These are phyloP conservation scores for Diplocarpon rosae DNA, from an alignment of 2,329 filamentous ascomycete genomes.

Conservation along the genomic window DNA sequence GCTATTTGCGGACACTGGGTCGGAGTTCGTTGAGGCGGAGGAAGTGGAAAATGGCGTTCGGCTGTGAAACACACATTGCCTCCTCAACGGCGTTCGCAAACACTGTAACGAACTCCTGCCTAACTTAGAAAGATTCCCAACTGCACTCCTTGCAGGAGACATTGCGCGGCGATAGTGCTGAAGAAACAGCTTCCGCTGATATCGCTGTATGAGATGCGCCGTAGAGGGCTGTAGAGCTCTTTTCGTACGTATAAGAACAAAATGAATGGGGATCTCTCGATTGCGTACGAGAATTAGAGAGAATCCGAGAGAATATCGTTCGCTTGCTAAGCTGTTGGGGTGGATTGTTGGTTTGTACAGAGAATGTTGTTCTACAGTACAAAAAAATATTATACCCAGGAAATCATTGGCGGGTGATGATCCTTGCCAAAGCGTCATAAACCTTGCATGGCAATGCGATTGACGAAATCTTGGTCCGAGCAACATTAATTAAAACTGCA, in stretches of 20 bases:
- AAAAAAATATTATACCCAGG: conserved; percentile 6
- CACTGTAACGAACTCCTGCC: conserved; percentile 9
- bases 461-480: conserved; percentile 10
- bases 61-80: conserved; percentile 2
- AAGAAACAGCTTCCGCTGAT: not conserved
- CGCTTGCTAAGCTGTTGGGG: not conserved
- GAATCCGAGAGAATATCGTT: too few species aligned
- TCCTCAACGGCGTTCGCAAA: conserved; percentile 7
- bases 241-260: not conserved
- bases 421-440: conserved; percentile 12
- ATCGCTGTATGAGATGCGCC: conserved; percentile 1
- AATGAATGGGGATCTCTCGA: not conserved
- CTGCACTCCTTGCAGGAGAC: conserved; percentile 10
- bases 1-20: not conserved
- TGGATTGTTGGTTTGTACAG: not conserved
- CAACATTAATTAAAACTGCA: conserved; percentile 3
- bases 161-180: not conserved
- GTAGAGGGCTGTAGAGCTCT: not conserved
- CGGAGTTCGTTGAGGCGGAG: not conserved
- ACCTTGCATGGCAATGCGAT: conserved; percentile 1
- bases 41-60: conserved; percentile 5
- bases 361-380: not conserved
- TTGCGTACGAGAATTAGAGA: too few species aligned
- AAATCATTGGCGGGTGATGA: conserved; percentile 5
- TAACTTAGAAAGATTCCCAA: conserved; percentile 4